A percentile compares a stretch with the other conserved stretches of the same genome.
Evolutionary conservation across 768 basidiomycete genomes (phyloP).

Genomic region (Agaricus bisporus): DNA sequence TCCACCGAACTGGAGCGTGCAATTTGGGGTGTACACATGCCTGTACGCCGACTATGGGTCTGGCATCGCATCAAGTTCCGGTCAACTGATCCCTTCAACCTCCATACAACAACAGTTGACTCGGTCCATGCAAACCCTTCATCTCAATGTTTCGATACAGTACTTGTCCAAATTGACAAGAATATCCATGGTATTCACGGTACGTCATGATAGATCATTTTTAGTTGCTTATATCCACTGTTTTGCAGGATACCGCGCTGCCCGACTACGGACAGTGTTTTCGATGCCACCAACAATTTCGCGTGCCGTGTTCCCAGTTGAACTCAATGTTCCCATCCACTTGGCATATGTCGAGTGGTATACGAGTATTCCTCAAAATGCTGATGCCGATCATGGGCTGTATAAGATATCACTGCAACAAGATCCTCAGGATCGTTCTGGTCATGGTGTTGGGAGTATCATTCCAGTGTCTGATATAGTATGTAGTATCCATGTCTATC

Average conservation of each 20-base stretch:
- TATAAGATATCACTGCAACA: slow-evolving; percentile 18
- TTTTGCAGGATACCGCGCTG: too few relatives aligned
- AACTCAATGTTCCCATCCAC: slow-evolving; percentile 4
- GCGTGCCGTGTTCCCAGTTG: too few relatives aligned
- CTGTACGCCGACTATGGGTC: too few relatives aligned
- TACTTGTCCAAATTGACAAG: neutral
- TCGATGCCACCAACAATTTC: too few relatives aligned
- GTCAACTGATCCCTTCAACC: too few relatives aligned
- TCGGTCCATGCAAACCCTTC: neutral
- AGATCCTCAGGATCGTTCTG: neutral
- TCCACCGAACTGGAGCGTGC: too few relatives aligned
- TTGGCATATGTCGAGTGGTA: slow-evolving; percentile 18
- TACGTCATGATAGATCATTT: too few relatives aligned
- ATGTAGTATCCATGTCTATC: slow-evolving; percentile 24
- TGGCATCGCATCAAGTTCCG: too few relatives aligned
- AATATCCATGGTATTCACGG: neutral
- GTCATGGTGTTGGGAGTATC: slow-evolving; percentile 12
- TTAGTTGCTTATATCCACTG: too few relatives aligned
- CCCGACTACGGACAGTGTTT: too few relatives aligned
- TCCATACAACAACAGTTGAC: neutral
- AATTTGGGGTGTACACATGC: too few relatives aligned
- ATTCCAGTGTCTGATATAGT: slow-evolving; percentile 19
- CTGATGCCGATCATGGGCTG: slow-evolving; percentile 16
- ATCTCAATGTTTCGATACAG: neutral
- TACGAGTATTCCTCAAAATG: slow-evolving; percentile 10